Conservation (phyloP, 116 monocot genomes). For the Cymodocea nodosa region DNA sequence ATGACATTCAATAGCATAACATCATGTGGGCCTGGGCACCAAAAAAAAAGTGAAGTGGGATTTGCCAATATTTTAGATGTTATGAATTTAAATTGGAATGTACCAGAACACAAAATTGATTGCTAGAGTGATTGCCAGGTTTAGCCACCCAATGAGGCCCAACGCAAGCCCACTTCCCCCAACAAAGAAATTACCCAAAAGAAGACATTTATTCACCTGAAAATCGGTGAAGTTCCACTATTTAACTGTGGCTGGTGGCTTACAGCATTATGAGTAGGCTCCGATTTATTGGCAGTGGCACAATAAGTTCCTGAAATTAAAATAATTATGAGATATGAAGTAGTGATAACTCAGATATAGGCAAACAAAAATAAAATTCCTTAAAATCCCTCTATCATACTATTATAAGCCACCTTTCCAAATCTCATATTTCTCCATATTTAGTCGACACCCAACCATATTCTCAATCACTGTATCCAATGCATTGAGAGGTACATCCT, state of each 20-base stretch:
- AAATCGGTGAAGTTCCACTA: neutral
- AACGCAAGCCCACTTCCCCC: too few species aligned
- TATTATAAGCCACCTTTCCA: slow-evolving; percentile 27
- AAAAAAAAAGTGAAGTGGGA: too few species aligned
- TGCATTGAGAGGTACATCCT: slow-evolving; percentile 9
- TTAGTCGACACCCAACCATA: slow-evolving; percentile 10
- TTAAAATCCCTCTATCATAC: neutral
- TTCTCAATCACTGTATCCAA: slow-evolving; percentile 18
- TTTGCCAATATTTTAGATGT: too few species aligned
- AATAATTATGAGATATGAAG: neutral
- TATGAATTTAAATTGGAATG: too few species aligned
- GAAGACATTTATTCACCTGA: neutral
- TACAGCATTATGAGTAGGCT: neutral
- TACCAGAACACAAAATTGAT: too few species aligned
- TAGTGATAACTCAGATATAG: neutral
- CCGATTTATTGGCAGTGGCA: neutral
- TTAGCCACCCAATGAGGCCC: too few species aligned
- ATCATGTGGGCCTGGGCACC: too few species aligned
- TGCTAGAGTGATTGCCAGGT: too few species aligned
- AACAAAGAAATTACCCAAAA: too few species aligned
- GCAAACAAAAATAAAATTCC: neutral
- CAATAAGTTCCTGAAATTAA: slow-evolving; percentile 6
- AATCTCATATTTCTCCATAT: slow-evolving; percentile 11
- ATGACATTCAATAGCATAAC: too few species aligned
- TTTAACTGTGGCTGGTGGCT: neutral